phyloP scores from a whole-genome alignment of 495 filamentous ascomycete species.

The Talaromyces thailandensis region DNA sequence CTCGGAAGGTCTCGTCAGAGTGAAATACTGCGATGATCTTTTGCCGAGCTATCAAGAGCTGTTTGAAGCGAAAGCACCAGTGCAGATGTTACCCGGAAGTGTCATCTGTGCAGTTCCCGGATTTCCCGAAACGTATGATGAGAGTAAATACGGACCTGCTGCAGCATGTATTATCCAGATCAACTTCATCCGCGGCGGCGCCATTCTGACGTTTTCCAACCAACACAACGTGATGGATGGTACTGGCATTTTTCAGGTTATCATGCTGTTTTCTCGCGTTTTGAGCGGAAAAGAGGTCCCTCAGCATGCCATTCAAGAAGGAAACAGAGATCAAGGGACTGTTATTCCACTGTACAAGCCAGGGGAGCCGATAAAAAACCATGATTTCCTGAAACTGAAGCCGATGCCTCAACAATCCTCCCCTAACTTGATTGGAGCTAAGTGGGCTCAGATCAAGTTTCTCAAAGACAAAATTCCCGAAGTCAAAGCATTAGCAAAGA shows the following conservation, averaged over 20 bases:
- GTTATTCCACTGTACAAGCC: conserved; percentile 17
- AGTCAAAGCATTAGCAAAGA: conserved; percentile 14
- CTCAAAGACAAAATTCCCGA: conserved; percentile 4
- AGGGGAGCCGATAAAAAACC: not conserved
- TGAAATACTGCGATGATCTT: not conserved
- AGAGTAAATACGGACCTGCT: not conserved
- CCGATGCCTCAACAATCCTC: not conserved
- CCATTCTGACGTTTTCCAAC: conserved; percentile 18
- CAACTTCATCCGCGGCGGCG: conserved; percentile 26
- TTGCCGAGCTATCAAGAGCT: not conserved
- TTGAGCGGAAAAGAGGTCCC: conserved; percentile 16
- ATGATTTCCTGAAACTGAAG: not conserved
- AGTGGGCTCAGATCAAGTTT: not conserved
- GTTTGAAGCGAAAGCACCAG: not conserved
- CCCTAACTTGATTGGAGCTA: not conserved
- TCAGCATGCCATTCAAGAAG: conserved; percentile 14
- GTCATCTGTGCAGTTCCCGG: not conserved
- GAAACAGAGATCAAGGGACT: conserved; percentile 21
- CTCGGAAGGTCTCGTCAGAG: not conserved
- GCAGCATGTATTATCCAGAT: conserved; percentile 13
- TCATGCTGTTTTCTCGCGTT: conserved; percentile 20
- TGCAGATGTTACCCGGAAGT: not conserved
- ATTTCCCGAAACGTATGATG: not conserved
- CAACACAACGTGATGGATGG: conserved; percentile 37
- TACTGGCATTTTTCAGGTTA: conserved; percentile 24